Percentiles rank a stretch among this genome's conserved stretches.
These are phyloP conservation scores for Hericium coralloides DNA, from an alignment of 768 basidiomycete genomes.

Conservation along the genomic window DNA sequence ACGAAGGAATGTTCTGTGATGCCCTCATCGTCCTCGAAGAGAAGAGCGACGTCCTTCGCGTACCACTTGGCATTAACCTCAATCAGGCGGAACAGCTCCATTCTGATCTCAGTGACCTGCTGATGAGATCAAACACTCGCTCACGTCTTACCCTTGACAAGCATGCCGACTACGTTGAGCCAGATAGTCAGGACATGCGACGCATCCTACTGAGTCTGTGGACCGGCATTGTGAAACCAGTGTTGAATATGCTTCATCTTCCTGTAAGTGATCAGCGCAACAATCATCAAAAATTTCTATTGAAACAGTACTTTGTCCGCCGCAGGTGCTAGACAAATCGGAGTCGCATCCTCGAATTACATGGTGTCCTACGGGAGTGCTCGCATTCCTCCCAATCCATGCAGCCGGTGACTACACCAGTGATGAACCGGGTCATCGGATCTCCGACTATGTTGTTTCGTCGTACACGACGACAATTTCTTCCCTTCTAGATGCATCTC, in stretches of 20 bases:
- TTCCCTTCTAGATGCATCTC: background rate
- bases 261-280: background rate
- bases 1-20: background rate
- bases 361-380: background rate
- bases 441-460: background rate
- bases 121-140: background rate
- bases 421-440: background rate
- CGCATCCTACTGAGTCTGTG: background rate
- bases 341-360: background rate
- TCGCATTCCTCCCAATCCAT: background rate
- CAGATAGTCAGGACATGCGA: background rate
- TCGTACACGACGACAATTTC: background rate
- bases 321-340: background rate
- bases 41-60: background rate
- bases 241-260: background rate
- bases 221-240: background rate
- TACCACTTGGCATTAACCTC: background rate
- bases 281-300: background rate
- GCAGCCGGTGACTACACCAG: background rate
- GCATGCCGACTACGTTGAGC: too few species aligned
- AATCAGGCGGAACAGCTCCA: background rate
- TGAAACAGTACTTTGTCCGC: background rate
- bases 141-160: background rate
- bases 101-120: background rate
- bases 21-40: background rate